Evolutionary conservation across 2,329 filamentous ascomycete species (phyloP), one percentile per base, ranked within the genome.

Genomic region (Cryphonectria carpinicola): DNA sequence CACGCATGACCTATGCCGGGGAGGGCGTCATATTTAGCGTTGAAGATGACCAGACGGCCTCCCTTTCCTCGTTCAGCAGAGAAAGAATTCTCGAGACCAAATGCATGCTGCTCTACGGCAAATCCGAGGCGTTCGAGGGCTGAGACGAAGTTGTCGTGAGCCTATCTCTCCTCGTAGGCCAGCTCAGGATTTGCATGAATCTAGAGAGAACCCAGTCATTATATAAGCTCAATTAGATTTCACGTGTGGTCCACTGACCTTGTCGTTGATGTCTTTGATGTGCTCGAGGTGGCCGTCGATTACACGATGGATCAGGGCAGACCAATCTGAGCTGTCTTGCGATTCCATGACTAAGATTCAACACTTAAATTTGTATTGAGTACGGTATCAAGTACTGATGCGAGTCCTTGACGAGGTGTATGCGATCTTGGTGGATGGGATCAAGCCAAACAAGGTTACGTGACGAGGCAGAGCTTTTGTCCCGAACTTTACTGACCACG

Each of bases 31-130:
- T 86, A 85, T 74, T 85, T 84, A 68, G 81, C 82, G 72, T 83
- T 84, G 71, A 81, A 80, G 35, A 81, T 77, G 39, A 84, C 75
- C 0, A 83, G 79, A 0, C 80, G 79, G 4, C 83, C 82, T 6
- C 82, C 82, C 0, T 77, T 75, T 39, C 85, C 84, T 63, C 78
- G 78, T 19, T 82, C 78, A 14, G 81, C 84, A 64, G 84, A 82
- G 73, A 89, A 89, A 1, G 85, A 81, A 0, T 87, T 89, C 11
- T 81, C 78, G 0, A 89, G 73, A 3, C 84, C 86, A 74, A 86
- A 87, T 0, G 86, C 83, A 67, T 85, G 82, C 0, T 82, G 81
- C 5, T 79, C 84, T 8, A 88, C 84, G 0, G 75, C 70, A 74
- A 84, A 86, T 0, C 84, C 86, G 4, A 82, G 80, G 1, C 76